Conservation (phyloP, 1,139 yeast species). For the Lizanozyma gosingica region DNA sequence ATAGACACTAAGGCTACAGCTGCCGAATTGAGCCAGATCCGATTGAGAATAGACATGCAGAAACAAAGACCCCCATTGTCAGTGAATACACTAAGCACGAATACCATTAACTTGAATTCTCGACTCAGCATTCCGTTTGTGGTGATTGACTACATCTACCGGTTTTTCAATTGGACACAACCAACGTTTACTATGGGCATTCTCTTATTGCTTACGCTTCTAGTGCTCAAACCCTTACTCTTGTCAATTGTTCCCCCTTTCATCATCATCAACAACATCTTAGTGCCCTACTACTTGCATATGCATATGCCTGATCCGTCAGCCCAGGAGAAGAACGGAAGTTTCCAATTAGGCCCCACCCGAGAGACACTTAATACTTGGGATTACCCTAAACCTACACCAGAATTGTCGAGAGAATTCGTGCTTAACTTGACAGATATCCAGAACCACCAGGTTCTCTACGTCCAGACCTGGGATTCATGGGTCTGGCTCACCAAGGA, state of each 20-base stretch:
- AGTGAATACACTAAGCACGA: slow-evolving; percentile 60
- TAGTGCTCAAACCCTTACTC: slow-evolving; percentile 56
- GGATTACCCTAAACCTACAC: slow-evolving; percentile 61
- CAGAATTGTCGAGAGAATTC: slow-evolving; percentile 74
- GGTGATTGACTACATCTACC: slow-evolving; percentile 45
- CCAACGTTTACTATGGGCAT: slow-evolving; percentile 57
- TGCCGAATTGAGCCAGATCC: slow-evolving; percentile 26
- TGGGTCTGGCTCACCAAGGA: slow-evolving; percentile 40
- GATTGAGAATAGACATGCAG: slow-evolving; percentile 48
- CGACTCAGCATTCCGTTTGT: slow-evolving; percentile 56
- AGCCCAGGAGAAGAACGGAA: background rate
- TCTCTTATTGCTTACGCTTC: slow-evolving; percentile 44
- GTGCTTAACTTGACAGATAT: slow-evolving; percentile 71
- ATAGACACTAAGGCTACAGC: slow-evolving; percentile 38
- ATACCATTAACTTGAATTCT: slow-evolving; percentile 57
- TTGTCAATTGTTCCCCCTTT: slow-evolving; percentile 46
- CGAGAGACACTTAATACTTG: slow-evolving; percentile 27
- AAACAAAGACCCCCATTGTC: slow-evolving; percentile 61
- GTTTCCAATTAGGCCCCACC: slow-evolving; percentile 1
- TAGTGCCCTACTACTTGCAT: slow-evolving; percentile 62
- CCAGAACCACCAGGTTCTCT: slow-evolving; percentile 73
- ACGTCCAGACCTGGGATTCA: slow-evolving; percentile 56
- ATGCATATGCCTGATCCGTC: slow-evolving; percentile 28
- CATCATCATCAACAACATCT: slow-evolving; percentile 42
- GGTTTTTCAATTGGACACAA: slow-evolving; percentile 54